phyloP scores from a whole-genome alignment of 2,329 filamentous ascomycete genomes.

The Aspergillus chevalieri region DNA sequence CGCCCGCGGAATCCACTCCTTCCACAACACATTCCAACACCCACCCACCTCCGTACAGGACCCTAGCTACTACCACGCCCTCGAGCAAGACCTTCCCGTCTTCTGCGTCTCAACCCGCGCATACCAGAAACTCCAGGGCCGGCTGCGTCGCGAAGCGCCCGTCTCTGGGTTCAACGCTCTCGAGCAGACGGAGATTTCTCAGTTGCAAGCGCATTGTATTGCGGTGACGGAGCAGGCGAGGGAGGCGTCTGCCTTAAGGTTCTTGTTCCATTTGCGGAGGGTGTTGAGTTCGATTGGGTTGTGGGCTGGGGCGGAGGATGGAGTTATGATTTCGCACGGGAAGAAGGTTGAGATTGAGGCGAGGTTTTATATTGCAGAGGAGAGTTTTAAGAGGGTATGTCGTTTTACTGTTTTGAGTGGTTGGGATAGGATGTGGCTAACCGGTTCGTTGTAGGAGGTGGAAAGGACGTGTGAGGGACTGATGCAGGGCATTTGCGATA shows the following conservation, averaged over 20 bases:
- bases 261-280: constrained; percentile 48
- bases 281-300: constrained; percentile 49
- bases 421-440: too few species aligned
- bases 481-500: not conserved
- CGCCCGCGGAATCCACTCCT: not conserved
- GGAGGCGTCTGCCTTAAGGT: constrained; percentile 40
- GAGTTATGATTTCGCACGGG: not conserved
- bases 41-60: constrained; percentile 45
- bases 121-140: constrained; percentile 57
- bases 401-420: not conserved
- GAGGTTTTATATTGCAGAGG: not conserved
- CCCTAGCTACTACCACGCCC: constrained; percentile 51
- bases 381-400: not conserved
- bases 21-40: constrained; percentile 3
- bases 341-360: constrained; percentile 3
- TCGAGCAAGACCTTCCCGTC: constrained; percentile 52
- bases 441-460: too few species aligned
- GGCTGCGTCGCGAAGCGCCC: constrained; percentile 47
- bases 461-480: too few species aligned
- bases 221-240: constrained; percentile 50
- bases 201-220: constrained; percentile 54
- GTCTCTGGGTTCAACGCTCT: constrained; percentile 48
- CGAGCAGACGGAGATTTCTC: constrained; percentile 55
- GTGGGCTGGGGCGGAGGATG: constrained; percentile 35
- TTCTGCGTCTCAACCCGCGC: constrained; percentile 60